A percentile compares a stretch with the other conserved stretches of the same genome.
Evolutionary conservation across 2,329 filamentous ascomycete genomes (phyloP).

Genomic region (Pseudogymnoascus sp.): DNA sequence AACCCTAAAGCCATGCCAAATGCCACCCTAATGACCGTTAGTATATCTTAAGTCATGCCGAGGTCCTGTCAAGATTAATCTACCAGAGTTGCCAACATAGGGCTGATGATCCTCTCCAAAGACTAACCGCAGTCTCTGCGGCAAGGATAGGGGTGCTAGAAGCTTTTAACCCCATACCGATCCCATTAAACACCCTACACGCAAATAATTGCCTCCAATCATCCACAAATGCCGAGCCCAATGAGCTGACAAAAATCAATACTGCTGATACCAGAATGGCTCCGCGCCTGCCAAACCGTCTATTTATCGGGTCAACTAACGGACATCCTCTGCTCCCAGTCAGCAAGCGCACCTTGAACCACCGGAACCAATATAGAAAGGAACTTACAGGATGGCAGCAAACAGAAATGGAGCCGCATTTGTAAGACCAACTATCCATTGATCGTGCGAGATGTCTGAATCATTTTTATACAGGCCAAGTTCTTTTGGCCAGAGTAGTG

Average conservation of each 20-base stretch:
- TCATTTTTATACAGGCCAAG: not conserved
- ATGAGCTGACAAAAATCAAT: not conserved
- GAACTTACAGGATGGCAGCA: not conserved
- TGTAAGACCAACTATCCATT: not conserved
- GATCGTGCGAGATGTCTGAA: not conserved
- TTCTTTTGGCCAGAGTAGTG: not conserved
- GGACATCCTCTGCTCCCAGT: not conserved
- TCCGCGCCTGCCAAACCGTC: not conserved
- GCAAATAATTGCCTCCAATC: not conserved
- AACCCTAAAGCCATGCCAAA: not conserved
- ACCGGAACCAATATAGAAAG: not conserved
- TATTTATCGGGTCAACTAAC: not conserved
- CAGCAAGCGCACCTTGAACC: not conserved
- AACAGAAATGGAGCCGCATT: not conserved
- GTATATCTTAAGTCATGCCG: not conserved
- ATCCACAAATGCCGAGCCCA: not conserved
- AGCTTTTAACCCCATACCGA: not conserved
- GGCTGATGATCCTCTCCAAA: not conserved
- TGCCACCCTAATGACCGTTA: not conserved
- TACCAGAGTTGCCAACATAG: not conserved
- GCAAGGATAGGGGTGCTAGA: not conserved
- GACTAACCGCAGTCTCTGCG: not conserved
- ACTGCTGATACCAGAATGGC: not conserved
- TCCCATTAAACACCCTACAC: slow-evolving; percentile 11
- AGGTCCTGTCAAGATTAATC: not conserved